Evolutionary conservation across 768 basidiomycete genomes (phyloP), one percentile per base, ranked within the genome.

Genomic region (Collybia sordida): DNA sequence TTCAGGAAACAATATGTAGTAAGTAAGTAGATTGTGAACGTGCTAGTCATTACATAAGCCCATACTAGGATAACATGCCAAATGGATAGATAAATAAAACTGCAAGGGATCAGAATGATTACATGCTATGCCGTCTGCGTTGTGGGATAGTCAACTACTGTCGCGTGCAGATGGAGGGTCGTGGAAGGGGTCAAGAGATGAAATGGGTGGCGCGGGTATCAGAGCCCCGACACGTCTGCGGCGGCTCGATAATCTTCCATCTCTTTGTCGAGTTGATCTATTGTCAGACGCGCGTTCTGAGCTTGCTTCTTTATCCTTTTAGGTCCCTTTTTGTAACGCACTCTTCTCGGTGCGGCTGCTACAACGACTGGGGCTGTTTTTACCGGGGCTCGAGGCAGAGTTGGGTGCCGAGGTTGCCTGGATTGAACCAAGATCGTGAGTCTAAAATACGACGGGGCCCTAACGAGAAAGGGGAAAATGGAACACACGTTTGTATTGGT

Each of bases 171-270:
- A 22, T 41, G 24, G 38, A 22, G 45, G 27, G 15, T 22, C 8
- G 47, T 45, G 34, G 21, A 18, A 42, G 15, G 38, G 19, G 25
- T 17, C 31, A 42, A 27, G 25, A 24, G 23, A 24, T 22, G 31
- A 31, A 11, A 6, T 6, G 14, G 14, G 3, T 31, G 31, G 37
- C 28, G 22, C 35, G 17, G 43, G 47, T 39, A 43, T 45, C 45
- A 47, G 7, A 38, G 44, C 6, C 42, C 42, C 18, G 12, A 56
- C 41, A 45, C 61, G 58, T 55, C 67, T 11, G 68, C 71, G 9
- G 65, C 69, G 18, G 86, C 83, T 43, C 78, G 77, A 55, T 90
- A 91, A 42, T 86, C 84, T 49, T 91, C 89, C 85, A 91, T 90
- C 64, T 91, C 88, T 62, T 78, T 74, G 63, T 91, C 88, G 19